Evolutionary conservation across 2,329 filamentous ascomycete species (phyloP).

Genomic region (Trichoderma lentiforme): DNA sequence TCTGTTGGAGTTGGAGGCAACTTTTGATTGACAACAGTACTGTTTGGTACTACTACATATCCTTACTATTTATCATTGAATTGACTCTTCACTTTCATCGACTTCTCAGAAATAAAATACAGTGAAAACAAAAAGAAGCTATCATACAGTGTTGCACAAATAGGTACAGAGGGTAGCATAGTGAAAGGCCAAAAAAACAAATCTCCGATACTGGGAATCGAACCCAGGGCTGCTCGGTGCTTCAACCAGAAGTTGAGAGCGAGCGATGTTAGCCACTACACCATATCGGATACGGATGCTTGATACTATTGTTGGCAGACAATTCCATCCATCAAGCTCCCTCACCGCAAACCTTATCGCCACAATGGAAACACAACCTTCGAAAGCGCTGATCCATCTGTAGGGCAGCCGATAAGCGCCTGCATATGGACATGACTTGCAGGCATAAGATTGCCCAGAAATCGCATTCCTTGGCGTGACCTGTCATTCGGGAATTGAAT

Average conservation of each 20-base stretch:
- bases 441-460: neutral
- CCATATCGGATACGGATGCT: conserved; percentile 30
- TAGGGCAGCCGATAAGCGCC: neutral
- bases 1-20: conserved; percentile 3
- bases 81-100: neutral
- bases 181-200: neutral
- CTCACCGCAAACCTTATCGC: neutral
- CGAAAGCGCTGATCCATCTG: neutral
- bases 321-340: neutral
- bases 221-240: conserved; percentile 35
- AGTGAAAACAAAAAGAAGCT: neutral
- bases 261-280: conserved; percentile 38
- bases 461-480: neutral
- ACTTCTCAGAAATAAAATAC: neutral
- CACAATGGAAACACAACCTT: neutral
- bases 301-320: neutral
- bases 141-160: neutral
- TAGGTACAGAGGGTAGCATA: neutral
- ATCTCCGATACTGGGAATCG: conserved; percentile 36
- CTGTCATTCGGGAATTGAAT: conserved; percentile 11
- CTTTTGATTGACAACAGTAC: neutral
- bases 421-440: conserved; percentile 5
- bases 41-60: neutral
- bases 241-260: conserved; percentile 27
- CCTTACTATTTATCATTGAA: neutral